phyloP scores from a whole-genome alignment of 1,284 basidiomycete genomes.

The Anthracocystis walkeri region DNA sequence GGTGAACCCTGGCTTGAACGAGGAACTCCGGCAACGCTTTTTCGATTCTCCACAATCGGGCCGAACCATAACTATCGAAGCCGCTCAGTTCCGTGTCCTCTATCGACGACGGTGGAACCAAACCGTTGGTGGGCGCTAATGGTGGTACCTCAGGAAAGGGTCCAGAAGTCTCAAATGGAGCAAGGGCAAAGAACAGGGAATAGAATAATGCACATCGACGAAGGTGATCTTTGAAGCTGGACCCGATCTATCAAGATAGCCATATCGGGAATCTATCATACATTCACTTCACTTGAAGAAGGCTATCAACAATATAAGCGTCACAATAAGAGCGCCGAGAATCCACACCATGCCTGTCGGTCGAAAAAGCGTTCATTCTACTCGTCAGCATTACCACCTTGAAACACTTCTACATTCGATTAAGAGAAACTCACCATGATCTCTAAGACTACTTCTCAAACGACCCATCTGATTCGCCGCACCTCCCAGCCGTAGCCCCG shows the following conservation, averaged over 20 bases:
- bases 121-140: not conserved
- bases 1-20: conserved; percentile 14
- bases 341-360: conserved; percentile 52
- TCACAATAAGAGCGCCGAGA: conserved; percentile 57
- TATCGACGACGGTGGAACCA: not conserved
- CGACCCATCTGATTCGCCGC: conserved; percentile 55
- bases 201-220: too few species aligned
- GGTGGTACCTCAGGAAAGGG: too few species aligned
- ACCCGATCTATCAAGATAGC: too few species aligned
- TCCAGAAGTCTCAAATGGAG: too few species aligned
- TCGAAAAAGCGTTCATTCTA: too few species aligned
- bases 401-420: not conserved
- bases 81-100: not conserved
- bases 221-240: too few species aligned
- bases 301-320: conserved; percentile 62
- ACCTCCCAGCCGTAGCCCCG: conserved; percentile 58
- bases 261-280: too few species aligned
- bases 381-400: not conserved
- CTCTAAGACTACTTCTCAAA: conserved; percentile 53
- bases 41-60: conserved; percentile 4
- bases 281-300: conserved; percentile 41
- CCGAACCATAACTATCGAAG: conserved; percentile 6
- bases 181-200: too few species aligned
- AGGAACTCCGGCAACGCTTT: conserved; percentile 20
- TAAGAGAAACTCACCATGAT: conserved; percentile 59